phyloP scores from a whole-genome alignment of 257 asterid species.

The Capsicum baccatum region DNA sequence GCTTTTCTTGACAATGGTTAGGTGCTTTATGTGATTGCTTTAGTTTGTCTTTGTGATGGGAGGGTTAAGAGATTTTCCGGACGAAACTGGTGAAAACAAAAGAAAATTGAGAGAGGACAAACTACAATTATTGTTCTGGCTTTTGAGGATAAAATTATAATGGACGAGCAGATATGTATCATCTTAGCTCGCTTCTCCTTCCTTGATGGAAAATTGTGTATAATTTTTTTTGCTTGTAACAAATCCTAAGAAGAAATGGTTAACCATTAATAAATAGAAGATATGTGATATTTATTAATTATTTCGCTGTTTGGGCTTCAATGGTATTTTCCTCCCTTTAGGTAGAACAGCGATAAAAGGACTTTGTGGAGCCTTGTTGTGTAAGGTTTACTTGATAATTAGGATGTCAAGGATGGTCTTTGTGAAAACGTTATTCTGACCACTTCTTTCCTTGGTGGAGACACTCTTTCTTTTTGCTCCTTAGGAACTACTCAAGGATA shows the following conservation, averaged over 20 bases:
- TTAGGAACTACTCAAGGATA: neutral
- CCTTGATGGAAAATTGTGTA: neutral
- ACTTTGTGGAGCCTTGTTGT: neutral
- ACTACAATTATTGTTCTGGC: neutral
- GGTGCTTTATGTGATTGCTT: constrained; percentile 2
- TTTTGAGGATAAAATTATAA: neutral
- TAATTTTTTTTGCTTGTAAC: neutral
- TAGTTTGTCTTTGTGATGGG: neutral
- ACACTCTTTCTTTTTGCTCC: constrained; percentile 8
- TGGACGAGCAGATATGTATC: neutral
- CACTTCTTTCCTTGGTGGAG: constrained; percentile 19
- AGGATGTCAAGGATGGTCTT: constrained; percentile 13
- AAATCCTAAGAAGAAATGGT: neutral
- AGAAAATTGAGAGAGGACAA: neutral
- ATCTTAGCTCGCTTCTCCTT: neutral
- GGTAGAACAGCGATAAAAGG: constrained; percentile 11
- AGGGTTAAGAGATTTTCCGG: neutral
- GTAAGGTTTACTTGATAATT: neutral
- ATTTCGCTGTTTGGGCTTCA: neutral
- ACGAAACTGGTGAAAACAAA: neutral
- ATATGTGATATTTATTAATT: neutral
- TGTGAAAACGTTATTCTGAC: neutral
- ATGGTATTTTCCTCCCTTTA: neutral
- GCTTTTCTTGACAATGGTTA: neutral
- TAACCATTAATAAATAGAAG: constrained; percentile 9